A percentile compares a stretch with the other conserved stretches of the same genome.
These are phyloP conservation scores for Diddensiella caesifluorescens DNA, from an alignment of 805 yeast genomes.

Conservation along the genomic window DNA sequence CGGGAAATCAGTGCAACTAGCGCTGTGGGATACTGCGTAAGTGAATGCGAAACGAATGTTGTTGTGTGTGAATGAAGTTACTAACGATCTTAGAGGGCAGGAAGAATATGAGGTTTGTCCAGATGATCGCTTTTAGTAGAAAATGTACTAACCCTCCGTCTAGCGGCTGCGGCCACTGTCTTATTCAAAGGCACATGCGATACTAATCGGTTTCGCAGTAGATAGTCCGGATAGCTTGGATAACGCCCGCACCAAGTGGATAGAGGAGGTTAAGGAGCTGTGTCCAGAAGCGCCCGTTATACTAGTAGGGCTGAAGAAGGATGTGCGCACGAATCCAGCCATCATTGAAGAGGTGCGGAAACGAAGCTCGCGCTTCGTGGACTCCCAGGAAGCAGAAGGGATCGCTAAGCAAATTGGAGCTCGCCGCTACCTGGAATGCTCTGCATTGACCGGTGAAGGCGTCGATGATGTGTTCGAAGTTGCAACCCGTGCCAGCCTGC, in stretches of 20 bases:
- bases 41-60: slow-evolving; percentile 12
- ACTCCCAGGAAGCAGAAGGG: slow-evolving; percentile 51
- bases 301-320: slow-evolving; percentile 80
- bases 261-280: slow-evolving; percentile 70
- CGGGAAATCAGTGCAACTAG: slow-evolving; percentile 83
- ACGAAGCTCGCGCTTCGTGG: slow-evolving; percentile 47
- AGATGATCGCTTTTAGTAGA: not conserved
- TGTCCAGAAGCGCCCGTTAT: slow-evolving; percentile 78
- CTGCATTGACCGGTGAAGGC: slow-evolving; percentile 89
- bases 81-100: slow-evolving; percentile 50
- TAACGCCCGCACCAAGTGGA: slow-evolving; percentile 84
- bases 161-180: slow-evolving; percentile 75
- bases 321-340: slow-evolving; percentile 49
- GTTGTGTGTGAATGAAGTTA: not conserved
- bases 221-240: slow-evolving; percentile 80
- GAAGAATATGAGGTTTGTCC: slow-evolving; percentile 70
- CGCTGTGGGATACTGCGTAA: slow-evolving; percentile 88
- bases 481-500: slow-evolving; percentile 78
- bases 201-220: slow-evolving; percentile 79
- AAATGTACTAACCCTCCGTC: slow-evolving; percentile 2
- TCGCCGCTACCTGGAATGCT: slow-evolving; percentile 75
- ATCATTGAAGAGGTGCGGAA: slow-evolving; percentile 33
- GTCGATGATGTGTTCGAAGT: slow-evolving; percentile 91
- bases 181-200: slow-evolving; percentile 80
- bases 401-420: slow-evolving; percentile 81